Evolutionary conservation across 495 filamentous ascomycete genomes (phyloP).

Genomic region (Filosporella fistucella): DNA sequence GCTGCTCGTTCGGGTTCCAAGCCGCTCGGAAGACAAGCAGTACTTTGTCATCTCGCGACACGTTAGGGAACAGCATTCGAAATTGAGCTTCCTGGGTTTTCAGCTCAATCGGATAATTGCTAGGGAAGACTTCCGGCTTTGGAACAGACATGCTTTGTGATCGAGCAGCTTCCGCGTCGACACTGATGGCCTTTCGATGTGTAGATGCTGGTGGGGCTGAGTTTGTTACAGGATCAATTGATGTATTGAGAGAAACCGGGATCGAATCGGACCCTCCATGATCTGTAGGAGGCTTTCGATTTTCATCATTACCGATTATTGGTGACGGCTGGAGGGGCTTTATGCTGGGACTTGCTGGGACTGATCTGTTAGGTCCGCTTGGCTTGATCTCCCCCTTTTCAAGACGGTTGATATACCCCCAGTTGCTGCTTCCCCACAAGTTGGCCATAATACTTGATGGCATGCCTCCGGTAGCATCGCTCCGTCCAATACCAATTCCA

Average conservation of each 20-base stretch:
- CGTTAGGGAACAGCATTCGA: constrained; percentile 80
- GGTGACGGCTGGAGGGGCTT: constrained; percentile 16
- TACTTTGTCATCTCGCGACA: constrained; percentile 66
- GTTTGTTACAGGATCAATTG: constrained; percentile 14
- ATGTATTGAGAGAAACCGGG: constrained; percentile 11
- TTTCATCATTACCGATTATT: constrained; percentile 16
- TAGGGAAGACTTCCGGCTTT: constrained; percentile 60
- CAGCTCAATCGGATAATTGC: constrained; percentile 77
- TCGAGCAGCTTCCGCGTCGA: constrained; percentile 48
- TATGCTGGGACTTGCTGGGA: constrained; percentile 17
- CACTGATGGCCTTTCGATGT: constrained; percentile 79
- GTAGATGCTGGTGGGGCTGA: constrained; percentile 5
- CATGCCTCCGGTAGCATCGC: constrained; percentile 62
- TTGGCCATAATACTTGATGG: constrained; percentile 86
- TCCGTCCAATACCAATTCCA: constrained; percentile 52
- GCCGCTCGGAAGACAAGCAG: constrained; percentile 62
- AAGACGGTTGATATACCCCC: constrained; percentile 65
- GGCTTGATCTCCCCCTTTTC: constrained; percentile 20
- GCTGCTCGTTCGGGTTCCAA: constrained; percentile 67
- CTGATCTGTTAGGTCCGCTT: constrained; percentile 3
- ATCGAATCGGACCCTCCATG: constrained; percentile 4
- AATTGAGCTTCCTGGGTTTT: constrained; percentile 92
- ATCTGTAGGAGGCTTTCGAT: constrained; percentile 21
- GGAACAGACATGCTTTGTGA: constrained; percentile 18
- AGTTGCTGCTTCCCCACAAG: constrained; percentile 83